Evolutionary conservation across 2,329 filamentous ascomycete genomes (phyloP), one percentile per base, ranked within the genome.

Genomic region (Phialophora tarda): DNA sequence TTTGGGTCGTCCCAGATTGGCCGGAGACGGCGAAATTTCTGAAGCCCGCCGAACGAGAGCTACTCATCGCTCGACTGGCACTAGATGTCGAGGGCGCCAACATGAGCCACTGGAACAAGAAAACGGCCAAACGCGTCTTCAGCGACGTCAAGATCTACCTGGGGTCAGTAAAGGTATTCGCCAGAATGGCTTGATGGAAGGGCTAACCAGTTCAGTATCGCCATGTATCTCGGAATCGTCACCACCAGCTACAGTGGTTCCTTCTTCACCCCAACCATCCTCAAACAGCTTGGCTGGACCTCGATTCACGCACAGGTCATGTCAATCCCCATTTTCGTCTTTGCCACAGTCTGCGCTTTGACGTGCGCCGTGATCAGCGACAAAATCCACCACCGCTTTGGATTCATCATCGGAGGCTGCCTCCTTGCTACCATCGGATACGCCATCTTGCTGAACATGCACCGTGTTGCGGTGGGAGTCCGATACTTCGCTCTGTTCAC

Each of bases 371-470:
- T 75, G 26, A 21, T 74, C 53, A 75, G 76, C 32, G 75, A 77
- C 50, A 70, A 69, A n/a, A 60, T 75, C 28, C 73, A 73, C 47
- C 75, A 77, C 59, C 73, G 78, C 11, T 79, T 76, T 65, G 67
- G 72, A 2, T 79, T 80, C 67, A 74, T 78, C 32, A 70, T 79
- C 7, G 69, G 75, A 7, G 77, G 77, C 23, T 75, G 76, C n/a
- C 44, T 73, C 8, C 62, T 77, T 59, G 75, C 75, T 1, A 73
- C 75, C 14, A 69, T 77, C 23, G 78, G 77, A 17, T 78, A 77
- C 64, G 68, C 72, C n/a, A 75, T 78, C 54, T 66, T 78, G 44
- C 66, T 77, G 14, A 73, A 73, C 62, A 74, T 77, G 69, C 69
- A 67, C 54, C 44, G 23, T 23, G 65, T 72, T 17, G 38, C 61